Base-by-base conservation (phyloP, 2,329 filamentous ascomycete genomes). In the Calonectria leucothoes region DNA sequence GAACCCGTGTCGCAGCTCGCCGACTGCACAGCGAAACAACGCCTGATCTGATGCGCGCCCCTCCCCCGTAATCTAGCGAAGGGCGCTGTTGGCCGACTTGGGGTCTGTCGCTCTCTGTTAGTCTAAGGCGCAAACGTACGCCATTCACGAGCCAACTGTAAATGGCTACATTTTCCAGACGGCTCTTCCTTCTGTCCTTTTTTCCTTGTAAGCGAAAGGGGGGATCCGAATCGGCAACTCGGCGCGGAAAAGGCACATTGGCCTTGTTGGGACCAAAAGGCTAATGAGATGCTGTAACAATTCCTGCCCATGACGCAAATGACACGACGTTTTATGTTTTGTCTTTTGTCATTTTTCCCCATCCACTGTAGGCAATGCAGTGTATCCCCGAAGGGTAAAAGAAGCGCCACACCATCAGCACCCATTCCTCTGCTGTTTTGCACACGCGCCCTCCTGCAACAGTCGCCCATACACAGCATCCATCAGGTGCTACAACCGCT, bases 381-480 rank as follows among this genome's bases (percentile, higher is more conserved):
- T 10, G 39, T 45, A n/a, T 5, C 45, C 37, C 51, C 20, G n/a
- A 57, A 59, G 31, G 51, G 39, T 55, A 52, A 55, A 52, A 29
- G 39, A 61, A 49, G 37, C 69, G 55, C 64, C 64, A 67, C 64
- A 67, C 55, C 52, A 59, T 37, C 23, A 39, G 37, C 66, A 31
- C 51, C 52, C 37, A 39, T 66, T 66, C 61, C 61, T 45, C 37
- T 51, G 59, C 49, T 45, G 61, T 45, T 55, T 57, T 49, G 27
- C 39, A 51, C 55, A 37, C 37, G 66, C 69, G 63, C 69, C 69
- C 69, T 71, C 69, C 69, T 71, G 52, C 39, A 63, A 64, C 52
- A 52, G 57, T 45, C 42, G 12, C 27, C 27, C 35, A 27, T 39
- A 15, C 59, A 52, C n/a, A 35, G 29, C 48, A 37, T 65, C 27